Percentiles rank a stretch among this genome's conserved stretches.
These are phyloP conservation scores for Lentinula novae-zelandiae DNA, from an alignment of 1,284 basidiomycete species.

Conservation along the genomic window DNA sequence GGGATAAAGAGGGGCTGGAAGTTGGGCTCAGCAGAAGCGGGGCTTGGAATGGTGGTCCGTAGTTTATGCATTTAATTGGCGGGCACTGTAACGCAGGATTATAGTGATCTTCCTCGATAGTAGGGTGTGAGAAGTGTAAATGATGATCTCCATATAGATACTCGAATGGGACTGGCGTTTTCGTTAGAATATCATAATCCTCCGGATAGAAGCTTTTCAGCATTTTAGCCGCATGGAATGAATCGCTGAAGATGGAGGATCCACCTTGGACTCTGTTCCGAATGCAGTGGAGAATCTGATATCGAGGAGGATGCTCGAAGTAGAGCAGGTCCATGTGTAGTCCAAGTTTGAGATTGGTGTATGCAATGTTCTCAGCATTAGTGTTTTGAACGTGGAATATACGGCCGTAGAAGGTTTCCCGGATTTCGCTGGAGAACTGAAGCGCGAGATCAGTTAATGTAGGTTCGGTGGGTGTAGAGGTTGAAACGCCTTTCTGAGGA, in stretches of 20 bases:
- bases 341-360: constrained; percentile 88
- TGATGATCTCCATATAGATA: constrained; percentile 92
- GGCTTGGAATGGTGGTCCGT: constrained; percentile 95
- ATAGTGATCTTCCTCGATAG: constrained; percentile 60
- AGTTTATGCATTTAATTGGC: constrained; percentile 72
- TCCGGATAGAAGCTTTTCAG: constrained; percentile 50
- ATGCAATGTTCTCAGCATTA: constrained; percentile 89
- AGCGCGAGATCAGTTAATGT: constrained; percentile 55
- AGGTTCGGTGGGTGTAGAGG: constrained; percentile 32
- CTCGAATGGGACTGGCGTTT: constrained; percentile 76
- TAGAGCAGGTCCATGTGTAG: constrained; percentile 95
- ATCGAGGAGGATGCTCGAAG: constrained; percentile 85
- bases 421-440: constrained; percentile 65
- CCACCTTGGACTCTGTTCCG: constrained; percentile 85
- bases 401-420: constrained; percentile 89
- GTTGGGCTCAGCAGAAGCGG: constrained; percentile 45
- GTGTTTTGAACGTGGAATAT: constrained; percentile 87
- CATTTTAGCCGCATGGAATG: constrained; percentile 60
- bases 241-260: constrained; percentile 86
- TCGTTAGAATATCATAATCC: constrained; percentile 59
- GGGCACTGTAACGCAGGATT: constrained; percentile 14
- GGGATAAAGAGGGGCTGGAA: constrained; percentile 32
- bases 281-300: constrained; percentile 89
- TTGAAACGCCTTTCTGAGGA: constrained; percentile 38
- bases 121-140: constrained; percentile 76